Base-by-base conservation (phyloP, 352 stramenopile genomes). In the Phytophthora crassamura region DNA sequence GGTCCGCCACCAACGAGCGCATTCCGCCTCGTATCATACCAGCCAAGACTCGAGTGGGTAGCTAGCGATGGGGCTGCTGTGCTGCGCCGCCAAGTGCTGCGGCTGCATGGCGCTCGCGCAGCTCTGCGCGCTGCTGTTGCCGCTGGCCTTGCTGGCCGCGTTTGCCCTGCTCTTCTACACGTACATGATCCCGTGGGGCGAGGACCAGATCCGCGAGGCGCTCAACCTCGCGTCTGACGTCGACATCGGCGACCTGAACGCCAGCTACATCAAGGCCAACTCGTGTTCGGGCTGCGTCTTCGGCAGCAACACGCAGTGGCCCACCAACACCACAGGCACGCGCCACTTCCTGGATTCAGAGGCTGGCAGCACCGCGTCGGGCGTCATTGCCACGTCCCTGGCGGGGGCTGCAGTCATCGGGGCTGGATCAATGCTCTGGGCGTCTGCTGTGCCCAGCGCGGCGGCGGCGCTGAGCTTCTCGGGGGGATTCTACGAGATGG, bases 261-360 rank as follows among this genome's bases (percentile, higher is more conserved):
- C 79, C 16, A 87, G 68, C 55, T 71, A 77, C 49, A 67, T 88
- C 33, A 64, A 80, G 1, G 64, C 74, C n/a, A 78, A 94, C 38
- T 89, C 82, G 38, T 95, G 88, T 67, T 91, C 85, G 4, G 88
- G 88, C n/a, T 95, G 88, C 63, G 79, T 93, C 22, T 87, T 94
- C 53, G 88, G 88, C 20, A 81, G 74, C 69, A 95, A 95, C 57
- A 90, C 79, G 33, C 78, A 93, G 32, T 95, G 87, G 82, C 88
- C 88, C 7, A 93, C 84, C 18, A 91, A 78, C 47, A 82, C 85
- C 28, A 93, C 74, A 2, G 86, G 86, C 38, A 64, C 75, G 30
- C 50, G 68, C 20, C 84, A 93, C 54, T 94, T 93, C 64, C 65
- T 95, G 16, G 88, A 95, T 71, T 90, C 86, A 12, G 63, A 69